Evolutionary conservation across 306 rosid species (phyloP), one percentile per base, ranked within the genome.

Genomic region (Delonix regia): DNA sequence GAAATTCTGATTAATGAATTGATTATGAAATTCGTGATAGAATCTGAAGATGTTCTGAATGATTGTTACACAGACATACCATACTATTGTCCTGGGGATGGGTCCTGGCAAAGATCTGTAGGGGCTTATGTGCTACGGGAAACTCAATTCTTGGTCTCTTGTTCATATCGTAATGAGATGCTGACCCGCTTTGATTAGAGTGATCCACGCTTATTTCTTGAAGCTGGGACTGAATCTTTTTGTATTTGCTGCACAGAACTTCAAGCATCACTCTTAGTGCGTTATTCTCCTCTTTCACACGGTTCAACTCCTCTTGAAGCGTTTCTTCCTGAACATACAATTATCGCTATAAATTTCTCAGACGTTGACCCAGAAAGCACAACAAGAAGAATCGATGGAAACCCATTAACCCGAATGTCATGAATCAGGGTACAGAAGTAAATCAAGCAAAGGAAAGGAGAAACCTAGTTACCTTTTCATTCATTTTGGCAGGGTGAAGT

Each of bases 191-290:
- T 78, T 51, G 34, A 67, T 14, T 73, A 1, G 36, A 13, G 9
- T n/a, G n/a, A n/a, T 57, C 64, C 64, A 3, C 12, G 14, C 38
- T 77, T 18, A 71, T 80, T 55, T 78, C 84, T 73, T 76, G 69
- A 70, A 88, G 78, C 1, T 79, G 85, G 16, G 82, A 28, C 62
- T 85, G 83, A 22, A 90, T 79, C 22, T 57, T 74, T 42, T 76
- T 77, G 90, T 68, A 87, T 83, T 90, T 88, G 8, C 52, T 84
- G 68, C 47, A 82, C 80, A 87, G 84, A 49, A 81, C 80, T 62
- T 87, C 83, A 59, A 90, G 75, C 92, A 92, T 76, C 76, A 92
- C 24, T 81, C 84, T 85, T 42, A 88, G 76, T 60, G 74, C 7
- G 59, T 70, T 74, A 5, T 92, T 90, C 87, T 92, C 93, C 62